Percentiles rank a stretch among this genome's conserved stretches.
Conservation (phyloP, 768 basidiomycete genomes). For the Heimioporus sp. region DNA sequence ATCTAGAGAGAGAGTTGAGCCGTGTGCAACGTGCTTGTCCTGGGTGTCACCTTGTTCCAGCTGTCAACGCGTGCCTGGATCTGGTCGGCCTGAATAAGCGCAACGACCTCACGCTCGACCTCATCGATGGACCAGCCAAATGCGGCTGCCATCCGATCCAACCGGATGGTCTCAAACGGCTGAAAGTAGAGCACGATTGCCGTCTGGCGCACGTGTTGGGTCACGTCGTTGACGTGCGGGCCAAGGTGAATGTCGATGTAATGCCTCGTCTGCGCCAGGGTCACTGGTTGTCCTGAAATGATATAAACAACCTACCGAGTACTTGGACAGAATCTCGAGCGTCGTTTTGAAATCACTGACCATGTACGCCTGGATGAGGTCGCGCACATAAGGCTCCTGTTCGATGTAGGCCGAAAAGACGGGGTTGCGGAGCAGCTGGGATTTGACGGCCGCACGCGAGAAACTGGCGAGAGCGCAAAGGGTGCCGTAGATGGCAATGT, state of each 20-base stretch:
- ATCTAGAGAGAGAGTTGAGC: conserved; percentile 46
- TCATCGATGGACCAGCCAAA: conserved; percentile 80
- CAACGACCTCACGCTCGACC: conserved; percentile 71
- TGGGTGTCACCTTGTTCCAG: conserved; percentile 68
- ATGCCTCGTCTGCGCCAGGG: conserved; percentile 63
- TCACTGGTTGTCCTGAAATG: not conserved
- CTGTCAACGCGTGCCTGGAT: conserved; percentile 87
- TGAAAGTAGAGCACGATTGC: conserved; percentile 87
- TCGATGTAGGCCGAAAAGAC: conserved; percentile 77
- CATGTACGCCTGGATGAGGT: conserved; percentile 84
- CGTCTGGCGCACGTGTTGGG: conserved; percentile 67
- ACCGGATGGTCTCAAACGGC: conserved; percentile 82
- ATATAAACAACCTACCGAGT: conserved; percentile 50
- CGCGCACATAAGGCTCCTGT: conserved; percentile 82
- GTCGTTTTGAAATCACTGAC: conserved; percentile 83
- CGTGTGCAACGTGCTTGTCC: not conserved
- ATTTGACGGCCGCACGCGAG: conserved; percentile 65
- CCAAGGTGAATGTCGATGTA: conserved; percentile 75
- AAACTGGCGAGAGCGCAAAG: conserved; percentile 82
- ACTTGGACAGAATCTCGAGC: conserved; percentile 67
- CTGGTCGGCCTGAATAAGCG: conserved; percentile 71
- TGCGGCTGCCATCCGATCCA: conserved; percentile 81
- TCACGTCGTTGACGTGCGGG: conserved; percentile 63
- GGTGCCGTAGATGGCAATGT: conserved; percentile 85
- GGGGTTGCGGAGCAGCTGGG: conserved; percentile 64